Conservation (phyloP, 2,329 filamentous ascomycete species). For the Colletotrichum acutatum region DNA sequence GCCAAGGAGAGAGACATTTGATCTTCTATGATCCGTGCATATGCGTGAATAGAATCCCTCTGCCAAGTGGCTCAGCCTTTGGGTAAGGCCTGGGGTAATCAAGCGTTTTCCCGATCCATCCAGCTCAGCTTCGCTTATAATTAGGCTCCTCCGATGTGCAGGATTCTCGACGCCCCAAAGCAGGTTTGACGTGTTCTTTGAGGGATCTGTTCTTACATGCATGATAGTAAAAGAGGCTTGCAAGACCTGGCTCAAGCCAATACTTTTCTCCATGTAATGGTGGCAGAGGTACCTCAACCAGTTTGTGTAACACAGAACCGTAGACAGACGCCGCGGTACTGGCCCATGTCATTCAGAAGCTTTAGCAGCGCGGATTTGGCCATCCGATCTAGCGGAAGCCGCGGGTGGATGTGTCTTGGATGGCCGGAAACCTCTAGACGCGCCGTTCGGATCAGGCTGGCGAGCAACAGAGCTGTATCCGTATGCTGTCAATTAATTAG, state of each 20-base stretch:
- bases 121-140: neutral
- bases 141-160: neutral
- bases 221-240: neutral
- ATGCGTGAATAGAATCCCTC: neutral
- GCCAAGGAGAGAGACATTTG: neutral
- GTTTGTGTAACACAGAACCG: neutral
- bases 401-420: neutral
- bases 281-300: neutral
- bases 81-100: neutral
- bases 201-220: slow-evolving; percentile 3
- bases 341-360: neutral
- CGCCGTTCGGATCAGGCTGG: neutral
- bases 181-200: slow-evolving; percentile 21
- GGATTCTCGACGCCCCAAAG: neutral
- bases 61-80: neutral
- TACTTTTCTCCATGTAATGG: neutral
- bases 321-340: neutral
- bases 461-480: neutral
- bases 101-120: neutral
- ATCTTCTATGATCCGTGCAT: slow-evolving; percentile 17
- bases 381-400: slow-evolving; percentile 15
- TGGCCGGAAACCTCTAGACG: neutral
- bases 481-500: neutral
- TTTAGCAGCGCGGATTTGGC: slow-evolving; percentile 6
- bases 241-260: neutral